phyloP scores from a whole-genome alignment of 805 yeast genomes.

The Wickerhamomyces kurtzmanii region DNA sequence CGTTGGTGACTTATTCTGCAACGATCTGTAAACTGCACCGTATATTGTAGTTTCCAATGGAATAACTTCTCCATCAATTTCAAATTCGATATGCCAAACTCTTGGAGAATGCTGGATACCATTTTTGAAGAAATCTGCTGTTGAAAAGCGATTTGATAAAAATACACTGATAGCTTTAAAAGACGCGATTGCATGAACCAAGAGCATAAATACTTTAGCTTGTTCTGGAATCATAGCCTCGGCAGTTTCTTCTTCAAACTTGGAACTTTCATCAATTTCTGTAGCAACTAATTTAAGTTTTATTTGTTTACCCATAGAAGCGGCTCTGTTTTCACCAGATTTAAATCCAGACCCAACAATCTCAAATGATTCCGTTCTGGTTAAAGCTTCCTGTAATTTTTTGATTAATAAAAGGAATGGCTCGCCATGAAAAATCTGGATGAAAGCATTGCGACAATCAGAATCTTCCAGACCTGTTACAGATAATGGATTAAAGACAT shows the following conservation, averaged over 20 bases:
- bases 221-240: slow-evolving; percentile 11
- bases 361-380: slow-evolving; percentile 66
- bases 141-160: slow-evolving; percentile 25
- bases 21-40: slow-evolving; percentile 56
- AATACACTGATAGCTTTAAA: slow-evolving; percentile 34
- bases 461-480: slow-evolving; percentile 16
- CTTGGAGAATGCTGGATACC: too few species aligned
- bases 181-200: slow-evolving; percentile 46
- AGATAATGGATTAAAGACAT: slow-evolving; percentile 20
- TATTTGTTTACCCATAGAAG: slow-evolving; percentile 64
- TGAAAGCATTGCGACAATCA: slow-evolving; percentile 34
- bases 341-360: slow-evolving; percentile 33
- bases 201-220: slow-evolving; percentile 19
- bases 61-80: slow-evolving; percentile 43
- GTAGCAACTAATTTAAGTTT: slow-evolving; percentile 38
- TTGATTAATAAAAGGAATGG: slow-evolving; percentile 37
- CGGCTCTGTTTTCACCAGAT: slow-evolving; percentile 33
- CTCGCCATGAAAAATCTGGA: slow-evolving; percentile 22
- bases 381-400: slow-evolving; percentile 62
- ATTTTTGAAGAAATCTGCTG: slow-evolving; percentile 15
- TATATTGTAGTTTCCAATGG: slow-evolving; percentile 64
- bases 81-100: slow-evolving; percentile 44
- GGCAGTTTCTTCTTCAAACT: slow-evolving; percentile 2
- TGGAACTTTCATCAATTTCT: slow-evolving; percentile 3
- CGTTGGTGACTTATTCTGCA: slow-evolving; percentile 24